Conservation (phyloP, 108 stramenopile species). For the Pseudonitzschia delicatissima region DNA sequence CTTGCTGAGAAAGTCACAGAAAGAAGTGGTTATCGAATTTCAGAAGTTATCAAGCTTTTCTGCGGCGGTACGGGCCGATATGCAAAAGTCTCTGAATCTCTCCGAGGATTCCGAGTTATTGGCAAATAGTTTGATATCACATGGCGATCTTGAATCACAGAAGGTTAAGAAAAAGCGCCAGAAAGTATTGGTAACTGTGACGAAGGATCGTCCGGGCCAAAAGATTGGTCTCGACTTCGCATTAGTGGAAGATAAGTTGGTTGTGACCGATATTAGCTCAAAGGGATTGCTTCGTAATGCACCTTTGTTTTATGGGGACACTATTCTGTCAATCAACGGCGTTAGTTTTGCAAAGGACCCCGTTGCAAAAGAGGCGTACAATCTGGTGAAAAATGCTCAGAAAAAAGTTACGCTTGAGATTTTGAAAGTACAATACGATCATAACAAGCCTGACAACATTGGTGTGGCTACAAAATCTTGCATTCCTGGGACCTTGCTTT, state of each 20-base stretch:
- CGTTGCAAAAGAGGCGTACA: conserved; percentile 4
- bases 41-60: conserved; percentile 10
- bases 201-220: conserved; percentile 4
- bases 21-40: conserved; percentile 10
- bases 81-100: background rate
- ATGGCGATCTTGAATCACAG: too few species aligned
- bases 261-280: conserved; percentile 11
- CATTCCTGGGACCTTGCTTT: background rate
- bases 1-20: background rate
- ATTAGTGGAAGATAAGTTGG: conserved; percentile 3
- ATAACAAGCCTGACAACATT: background rate
- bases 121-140: too few species aligned
- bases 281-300: conserved; percentile 15
- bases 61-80: background rate
- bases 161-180: background rate
- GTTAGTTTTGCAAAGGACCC: conserved; percentile 17
- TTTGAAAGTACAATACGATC: conserved; percentile 12
- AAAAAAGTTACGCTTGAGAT: conserved; percentile 16
- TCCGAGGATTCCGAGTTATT: background rate
- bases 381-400: conserved; percentile 4
- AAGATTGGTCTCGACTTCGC: conserved; percentile 18
- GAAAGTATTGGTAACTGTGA: conserved; percentile 16
- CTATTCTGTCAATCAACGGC: conserved; percentile 25
- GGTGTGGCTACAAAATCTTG: background rate
- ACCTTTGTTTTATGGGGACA: conserved; percentile 20